phyloP scores from a whole-genome alignment of 139 green algal genomes.

The Chlamydomonas incerta region DNA sequence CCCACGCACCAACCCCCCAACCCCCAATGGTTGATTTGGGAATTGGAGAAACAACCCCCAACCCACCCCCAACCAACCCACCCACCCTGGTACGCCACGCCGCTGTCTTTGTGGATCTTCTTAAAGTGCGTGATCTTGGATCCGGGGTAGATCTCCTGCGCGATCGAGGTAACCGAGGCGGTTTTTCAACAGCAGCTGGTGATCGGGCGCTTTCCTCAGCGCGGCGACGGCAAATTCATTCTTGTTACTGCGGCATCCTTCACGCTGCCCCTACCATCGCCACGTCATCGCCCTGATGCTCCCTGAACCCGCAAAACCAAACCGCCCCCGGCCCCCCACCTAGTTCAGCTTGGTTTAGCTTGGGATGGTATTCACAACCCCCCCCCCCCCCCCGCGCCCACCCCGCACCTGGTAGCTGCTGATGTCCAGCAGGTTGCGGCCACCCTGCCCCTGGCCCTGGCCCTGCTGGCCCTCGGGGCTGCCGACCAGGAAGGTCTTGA shows the following conservation, averaged over 20 bases:
- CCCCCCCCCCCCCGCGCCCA: neutral
- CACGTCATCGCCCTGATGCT: too few relatives aligned
- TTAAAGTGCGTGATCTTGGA: conserved; percentile 76
- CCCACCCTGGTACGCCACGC: conserved; percentile 71
- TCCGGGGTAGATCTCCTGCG: conserved; percentile 72
- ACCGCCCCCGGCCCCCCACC: too few relatives aligned
- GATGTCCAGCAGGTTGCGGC: conserved; percentile 40
- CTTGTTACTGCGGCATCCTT: too few relatives aligned
- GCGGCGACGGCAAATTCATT: too few relatives aligned
- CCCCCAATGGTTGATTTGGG: neutral
- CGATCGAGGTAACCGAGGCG: too few relatives aligned
- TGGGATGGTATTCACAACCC: neutral
- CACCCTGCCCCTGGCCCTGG: neutral
- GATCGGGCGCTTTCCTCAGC: too few relatives aligned
- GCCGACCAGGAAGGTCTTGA: conserved; percentile 63
- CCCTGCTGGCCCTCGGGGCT: neutral
- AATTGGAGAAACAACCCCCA: neutral
- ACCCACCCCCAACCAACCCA: too few relatives aligned
- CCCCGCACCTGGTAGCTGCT: conserved; percentile 33
- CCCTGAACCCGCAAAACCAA: too few relatives aligned
- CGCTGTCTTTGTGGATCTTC: conserved; percentile 59
- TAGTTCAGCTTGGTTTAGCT: too few relatives aligned
- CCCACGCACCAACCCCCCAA: neutral
- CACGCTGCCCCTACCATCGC: too few relatives aligned
- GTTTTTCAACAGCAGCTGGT: too few relatives aligned